Evolutionary conservation across 371 early-diverging fungal species (phyloP).

Genomic region (Zychaea mexicana): DNA sequence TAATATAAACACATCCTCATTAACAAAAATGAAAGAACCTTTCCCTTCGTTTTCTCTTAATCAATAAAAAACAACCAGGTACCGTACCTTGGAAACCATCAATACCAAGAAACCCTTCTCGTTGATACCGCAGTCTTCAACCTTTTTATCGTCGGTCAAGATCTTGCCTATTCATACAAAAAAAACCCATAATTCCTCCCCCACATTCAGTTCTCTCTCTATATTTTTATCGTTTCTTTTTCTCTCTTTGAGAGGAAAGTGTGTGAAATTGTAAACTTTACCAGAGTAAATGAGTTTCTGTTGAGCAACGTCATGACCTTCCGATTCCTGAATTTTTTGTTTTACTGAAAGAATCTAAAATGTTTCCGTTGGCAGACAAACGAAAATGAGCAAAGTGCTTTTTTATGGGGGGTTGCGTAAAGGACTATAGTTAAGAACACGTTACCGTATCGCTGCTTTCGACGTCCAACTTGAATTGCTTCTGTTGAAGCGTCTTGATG

Average conservation of each 20-base stretch:
- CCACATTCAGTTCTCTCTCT: no score
- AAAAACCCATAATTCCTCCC: background rate
- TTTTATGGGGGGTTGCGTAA: background rate
- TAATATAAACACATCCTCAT: no score
- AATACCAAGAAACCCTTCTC: conserved; percentile 94
- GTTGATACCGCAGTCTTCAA: conserved; percentile 75
- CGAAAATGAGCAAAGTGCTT: background rate
- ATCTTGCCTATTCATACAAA: conserved; percentile 77
- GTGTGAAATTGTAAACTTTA: conserved; percentile 11
- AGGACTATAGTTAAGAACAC: background rate
- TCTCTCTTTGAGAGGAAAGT: no score
- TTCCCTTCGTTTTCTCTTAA: background rate
- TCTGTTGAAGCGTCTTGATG: conserved; percentile 90
- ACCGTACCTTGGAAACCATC: conserved; percentile 87
- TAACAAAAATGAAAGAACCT: no score
- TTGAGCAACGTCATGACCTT: conserved; percentile 68
- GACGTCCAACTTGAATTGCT: conserved; percentile 80
- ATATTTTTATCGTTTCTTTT: no score
- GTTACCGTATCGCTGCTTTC: conserved; percentile 72
- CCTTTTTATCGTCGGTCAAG: conserved; percentile 76
- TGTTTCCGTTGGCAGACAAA: background rate
- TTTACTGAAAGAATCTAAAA: conserved; percentile 75
- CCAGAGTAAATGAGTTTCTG: conserved; percentile 92
- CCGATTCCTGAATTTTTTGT: conserved; percentile 69
- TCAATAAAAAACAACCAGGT: background rate